Evolutionary conservation across 1,284 basidiomycete genomes (phyloP).

Genomic region (Wolfiporia cocos): DNA sequence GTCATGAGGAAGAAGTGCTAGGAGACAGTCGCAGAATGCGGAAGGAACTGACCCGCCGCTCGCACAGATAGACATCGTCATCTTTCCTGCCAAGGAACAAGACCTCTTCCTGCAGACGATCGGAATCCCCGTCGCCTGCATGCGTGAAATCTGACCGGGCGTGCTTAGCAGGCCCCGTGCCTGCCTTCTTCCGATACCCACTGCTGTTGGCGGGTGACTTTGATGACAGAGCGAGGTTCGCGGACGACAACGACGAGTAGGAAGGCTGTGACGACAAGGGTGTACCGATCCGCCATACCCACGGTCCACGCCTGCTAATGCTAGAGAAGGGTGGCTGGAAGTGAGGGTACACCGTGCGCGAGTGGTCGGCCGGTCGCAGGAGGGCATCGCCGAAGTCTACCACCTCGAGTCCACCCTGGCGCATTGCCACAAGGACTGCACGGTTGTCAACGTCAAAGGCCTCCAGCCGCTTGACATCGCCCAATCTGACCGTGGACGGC

Average conservation of each 20-base stretch:
- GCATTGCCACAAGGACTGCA: slow-evolving; percentile 73
- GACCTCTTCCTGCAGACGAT: slow-evolving; percentile 58
- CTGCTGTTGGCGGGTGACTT: slow-evolving; percentile 27
- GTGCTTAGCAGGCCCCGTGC: slow-evolving; percentile 41
- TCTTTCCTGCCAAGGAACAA: slow-evolving; percentile 69
- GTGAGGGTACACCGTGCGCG: slow-evolving; percentile 59
- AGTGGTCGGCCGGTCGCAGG: slow-evolving; percentile 69
- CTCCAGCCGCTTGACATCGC: slow-evolving; percentile 74
- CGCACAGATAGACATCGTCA: slow-evolving; percentile 75
- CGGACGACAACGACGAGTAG: slow-evolving; percentile 30
- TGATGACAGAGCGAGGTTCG: slow-evolving; percentile 32
- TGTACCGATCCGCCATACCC: slow-evolving; percentile 75
- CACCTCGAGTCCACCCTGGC: slow-evolving; percentile 75
- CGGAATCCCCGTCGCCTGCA: slow-evolving; percentile 46
- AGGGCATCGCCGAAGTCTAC: slow-evolving; percentile 73
- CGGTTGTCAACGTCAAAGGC: slow-evolving; percentile 69
- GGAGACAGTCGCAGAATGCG: slow-evolving; percentile 56
- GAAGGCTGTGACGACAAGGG: slow-evolving; percentile 38
- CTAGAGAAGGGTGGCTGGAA: slow-evolving; percentile 55
- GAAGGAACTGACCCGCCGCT: slow-evolving; percentile 66
- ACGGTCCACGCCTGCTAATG: slow-evolving; percentile 62
- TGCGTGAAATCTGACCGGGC: slow-evolving; percentile 44
- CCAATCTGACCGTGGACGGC: slow-evolving; percentile 43
- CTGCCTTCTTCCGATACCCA: slow-evolving; percentile 39
- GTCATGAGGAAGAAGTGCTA: slow-evolving; percentile 4